Conservation (phyloP, 2,329 filamentous ascomycete species). For the Rhynchosporium graminicola region DNA sequence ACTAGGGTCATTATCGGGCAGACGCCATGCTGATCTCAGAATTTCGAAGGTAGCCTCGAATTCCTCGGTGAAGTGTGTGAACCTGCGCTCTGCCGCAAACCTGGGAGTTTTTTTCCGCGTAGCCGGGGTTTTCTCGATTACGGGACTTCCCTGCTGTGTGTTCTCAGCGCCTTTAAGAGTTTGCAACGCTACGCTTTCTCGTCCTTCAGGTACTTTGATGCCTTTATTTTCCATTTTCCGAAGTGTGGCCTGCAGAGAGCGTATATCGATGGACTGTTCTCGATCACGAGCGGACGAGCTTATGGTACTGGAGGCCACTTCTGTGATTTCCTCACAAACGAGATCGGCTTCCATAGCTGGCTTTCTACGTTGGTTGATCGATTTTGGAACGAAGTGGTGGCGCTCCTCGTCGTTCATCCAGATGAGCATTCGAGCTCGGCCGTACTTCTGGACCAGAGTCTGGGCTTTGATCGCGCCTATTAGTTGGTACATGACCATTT, state of each 20-base stretch:
- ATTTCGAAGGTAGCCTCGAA: too few relatives aligned
- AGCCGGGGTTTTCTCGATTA: not conserved
- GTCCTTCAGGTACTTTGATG: conserved; percentile 47
- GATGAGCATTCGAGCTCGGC: conserved; percentile 75
- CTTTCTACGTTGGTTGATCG: conserved; percentile 56
- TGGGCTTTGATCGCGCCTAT: conserved; percentile 58
- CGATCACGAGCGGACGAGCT: conserved; percentile 40
- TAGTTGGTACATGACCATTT: conserved; percentile 63
- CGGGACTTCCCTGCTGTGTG: not conserved
- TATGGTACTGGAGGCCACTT: conserved; percentile 51
- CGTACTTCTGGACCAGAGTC: conserved; percentile 70
- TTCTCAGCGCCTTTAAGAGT: conserved; percentile 21
- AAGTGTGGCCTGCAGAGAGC: conserved; percentile 46
- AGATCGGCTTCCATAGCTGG: conserved; percentile 61
- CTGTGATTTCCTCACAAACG: conserved; percentile 57
- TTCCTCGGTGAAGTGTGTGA: too few relatives aligned
- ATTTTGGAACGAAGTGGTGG: conserved; percentile 59
- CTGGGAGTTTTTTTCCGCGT: not conserved
- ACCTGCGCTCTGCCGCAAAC: too few relatives aligned
- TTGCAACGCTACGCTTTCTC: conserved; percentile 42
- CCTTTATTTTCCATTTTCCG: conserved; percentile 50
- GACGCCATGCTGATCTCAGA: too few relatives aligned
- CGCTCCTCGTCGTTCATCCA: conserved; percentile 68
- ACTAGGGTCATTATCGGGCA: not conserved
- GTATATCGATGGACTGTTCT: conserved; percentile 51